phyloP scores from a whole-genome alignment of 495 filamentous ascomycete genomes.

The Aspergillus cristatus region DNA sequence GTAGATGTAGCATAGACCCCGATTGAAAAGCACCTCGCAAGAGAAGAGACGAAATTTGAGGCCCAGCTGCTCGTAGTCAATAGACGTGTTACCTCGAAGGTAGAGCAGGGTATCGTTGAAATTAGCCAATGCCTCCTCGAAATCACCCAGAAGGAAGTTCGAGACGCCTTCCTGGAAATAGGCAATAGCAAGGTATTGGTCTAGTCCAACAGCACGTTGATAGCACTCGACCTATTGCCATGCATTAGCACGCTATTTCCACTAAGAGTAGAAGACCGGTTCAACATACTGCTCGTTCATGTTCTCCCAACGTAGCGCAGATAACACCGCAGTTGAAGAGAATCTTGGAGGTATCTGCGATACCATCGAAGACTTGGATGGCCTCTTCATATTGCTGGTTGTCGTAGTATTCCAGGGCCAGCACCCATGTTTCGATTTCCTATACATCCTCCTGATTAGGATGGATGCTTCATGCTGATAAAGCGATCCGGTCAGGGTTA shows the following conservation, averaged over 20 bases:
- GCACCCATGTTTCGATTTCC: constrained; percentile 99
- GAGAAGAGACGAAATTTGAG: constrained; percentile 94
- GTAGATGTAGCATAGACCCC: constrained; percentile 95
- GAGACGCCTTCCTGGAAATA: constrained; percentile 99
- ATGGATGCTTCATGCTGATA: neutral
- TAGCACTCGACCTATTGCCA: constrained; percentile 77
- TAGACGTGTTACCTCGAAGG: constrained; percentile 89
- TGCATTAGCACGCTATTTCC: neutral
- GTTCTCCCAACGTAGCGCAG: constrained; percentile 93
- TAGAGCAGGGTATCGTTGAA: constrained; percentile 98
- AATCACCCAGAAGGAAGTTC: constrained; percentile 94
- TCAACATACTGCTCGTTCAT: constrained; percentile 78
- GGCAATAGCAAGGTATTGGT: constrained; percentile 92
- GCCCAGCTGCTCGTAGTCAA: constrained; percentile 96
- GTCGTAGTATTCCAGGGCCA: constrained; percentile 85
- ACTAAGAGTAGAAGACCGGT: neutral
- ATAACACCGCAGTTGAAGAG: constrained; percentile 98
- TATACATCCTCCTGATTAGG: constrained; percentile 30
- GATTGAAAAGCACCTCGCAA: constrained; percentile 97
- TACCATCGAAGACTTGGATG: constrained; percentile 69
- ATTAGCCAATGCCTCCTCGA: constrained; percentile 94
- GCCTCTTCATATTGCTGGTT: constrained; percentile 91
- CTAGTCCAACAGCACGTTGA: constrained; percentile 76
- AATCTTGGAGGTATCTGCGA: constrained; percentile 96
- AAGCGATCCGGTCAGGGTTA: neutral